phyloP scores from a whole-genome alignment of 2,329 filamentous ascomycete genomes.

The Ustulina deusta region DNA sequence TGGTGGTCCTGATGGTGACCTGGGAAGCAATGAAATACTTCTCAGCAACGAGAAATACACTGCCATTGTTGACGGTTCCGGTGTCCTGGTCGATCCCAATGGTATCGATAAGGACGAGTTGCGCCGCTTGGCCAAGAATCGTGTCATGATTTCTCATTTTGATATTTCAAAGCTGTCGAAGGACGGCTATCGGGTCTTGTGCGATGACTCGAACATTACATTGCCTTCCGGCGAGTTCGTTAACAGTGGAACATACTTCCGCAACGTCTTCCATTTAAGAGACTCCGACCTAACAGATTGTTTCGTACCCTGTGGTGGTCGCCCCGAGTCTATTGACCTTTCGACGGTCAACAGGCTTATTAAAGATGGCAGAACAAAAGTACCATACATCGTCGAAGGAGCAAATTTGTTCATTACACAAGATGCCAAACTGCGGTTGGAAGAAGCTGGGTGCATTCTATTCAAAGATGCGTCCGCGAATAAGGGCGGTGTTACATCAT shows the following conservation, averaged over 20 bases:
- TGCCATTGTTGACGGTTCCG: constrained; percentile 94
- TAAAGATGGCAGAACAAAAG: constrained; percentile 84
- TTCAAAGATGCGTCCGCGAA: constrained; percentile 99
- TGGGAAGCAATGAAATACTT: constrained; percentile 97
- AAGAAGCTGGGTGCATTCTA: constrained; percentile 92
- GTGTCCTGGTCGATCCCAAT: constrained; percentile 92
- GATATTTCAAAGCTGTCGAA: constrained; percentile 86
- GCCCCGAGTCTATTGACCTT: constrained; percentile 95
- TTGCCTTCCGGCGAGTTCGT: constrained; percentile 88
- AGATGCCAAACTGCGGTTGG: constrained; percentile 93
- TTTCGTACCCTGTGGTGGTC: constrained; percentile 96
- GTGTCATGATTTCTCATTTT: constrained; percentile 90
- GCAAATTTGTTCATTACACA: constrained; percentile 99
- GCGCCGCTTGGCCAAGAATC: constrained; percentile 82
- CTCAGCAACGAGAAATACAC: constrained; percentile 96
- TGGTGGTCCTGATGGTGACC: constrained; percentile 93
- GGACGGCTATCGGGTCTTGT: constrained; percentile 89
- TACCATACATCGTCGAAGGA: constrained; percentile 97
- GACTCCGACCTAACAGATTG: constrained; percentile 81
- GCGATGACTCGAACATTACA: constrained; percentile 90
- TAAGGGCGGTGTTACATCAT: constrained; percentile 98
- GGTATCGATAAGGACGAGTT: constrained; percentile 89
- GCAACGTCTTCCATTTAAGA: constrained; percentile 96
- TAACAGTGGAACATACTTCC: constrained; percentile 93
- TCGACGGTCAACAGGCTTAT: constrained; percentile 87